Evolutionary conservation across 345 rosid species (phyloP).

Genomic region (Dipteronia sinensis): DNA sequence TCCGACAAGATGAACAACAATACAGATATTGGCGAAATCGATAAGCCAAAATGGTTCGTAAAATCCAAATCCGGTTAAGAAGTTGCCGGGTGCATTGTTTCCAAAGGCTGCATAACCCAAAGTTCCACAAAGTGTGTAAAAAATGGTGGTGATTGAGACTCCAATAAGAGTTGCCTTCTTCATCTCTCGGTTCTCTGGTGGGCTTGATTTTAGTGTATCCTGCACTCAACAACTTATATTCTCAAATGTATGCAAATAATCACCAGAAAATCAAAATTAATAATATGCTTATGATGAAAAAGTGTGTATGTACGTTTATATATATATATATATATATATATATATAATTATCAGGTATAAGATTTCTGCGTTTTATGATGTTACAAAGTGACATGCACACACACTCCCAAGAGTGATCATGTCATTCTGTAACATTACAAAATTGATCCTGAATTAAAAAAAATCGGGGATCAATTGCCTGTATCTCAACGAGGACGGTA

Average conservation of each 20-base stretch:
- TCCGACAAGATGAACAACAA: constrained; percentile 74
- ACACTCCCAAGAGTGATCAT: no score
- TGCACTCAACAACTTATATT: constrained; percentile 18
- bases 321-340: no score
- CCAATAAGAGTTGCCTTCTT: constrained; percentile 62
- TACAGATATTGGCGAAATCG: constrained; percentile 79
- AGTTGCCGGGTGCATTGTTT: constrained; percentile 76
- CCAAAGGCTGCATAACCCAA: constrained; percentile 93
- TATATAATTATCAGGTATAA: no score
- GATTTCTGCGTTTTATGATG: no score
- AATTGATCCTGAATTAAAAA: no score
- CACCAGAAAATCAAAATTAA: background rate
- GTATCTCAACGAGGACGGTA: constrained; percentile 75
- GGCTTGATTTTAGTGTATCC: constrained; percentile 60
- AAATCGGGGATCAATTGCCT: constrained; percentile 38
- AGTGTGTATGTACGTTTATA: no score
- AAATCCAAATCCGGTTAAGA: constrained; percentile 87
- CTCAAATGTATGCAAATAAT: background rate
- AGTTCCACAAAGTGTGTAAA: constrained; percentile 75
- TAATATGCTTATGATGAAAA: no score
- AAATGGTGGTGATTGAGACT: constrained; percentile 57
- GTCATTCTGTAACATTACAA: no score
- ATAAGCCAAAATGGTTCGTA: constrained; percentile 84
- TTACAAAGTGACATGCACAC: no score
- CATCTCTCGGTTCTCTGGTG: constrained; percentile 66